Evolutionary conservation across 345 rosid genomes (phyloP), one percentile per base, ranked within the genome.

Genomic region (Brassica cretica): DNA sequence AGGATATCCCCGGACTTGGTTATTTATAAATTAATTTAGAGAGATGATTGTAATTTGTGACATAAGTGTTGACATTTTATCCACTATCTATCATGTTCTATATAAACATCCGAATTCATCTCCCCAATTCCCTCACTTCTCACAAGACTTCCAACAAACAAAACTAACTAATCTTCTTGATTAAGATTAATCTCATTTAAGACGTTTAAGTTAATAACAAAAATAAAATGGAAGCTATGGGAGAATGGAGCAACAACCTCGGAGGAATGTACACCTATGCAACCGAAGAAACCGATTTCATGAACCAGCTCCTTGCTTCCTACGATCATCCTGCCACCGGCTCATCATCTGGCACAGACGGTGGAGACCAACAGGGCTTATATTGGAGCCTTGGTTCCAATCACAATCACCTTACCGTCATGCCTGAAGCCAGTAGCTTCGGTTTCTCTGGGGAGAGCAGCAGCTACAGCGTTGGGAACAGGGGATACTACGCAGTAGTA

Each of bases 261-360:
- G 76, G 85, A 72, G 94, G 90, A 71, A 80, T 88, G 86, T 84
- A 81, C 78, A 80, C 76, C 5, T 76, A 76, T 12, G 79, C 90
- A 24, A 68, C 77, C 32, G 96, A 93, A 74, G 98, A 94, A 73
- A 89, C 89, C 53, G 90, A 94, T 80, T 88, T 91, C 89, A 83
- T 88, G 91, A 88, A 86, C 60, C 90, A 87, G 37, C 82, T 92
- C 80, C 89, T 89, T 0, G 85, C 83, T 8, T 80, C 82, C 16
- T 81, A 64, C 70, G 80, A 84, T 0, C 70, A 80, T 35, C 64
- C 86, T 4, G 51, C 70, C 68, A 64, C 76, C 56, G 73, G 72
- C 14, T 73, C 82, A 68, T 79, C 82, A 5, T 79, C 82, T 35
- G 70, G 70, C 5, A 37, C 82, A 68, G 15, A 25, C 27, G 37